These are phyloP conservation scores for Breynia disticha DNA, from an alignment of 441 rosid genomes.

Conservation along the genomic window DNA sequence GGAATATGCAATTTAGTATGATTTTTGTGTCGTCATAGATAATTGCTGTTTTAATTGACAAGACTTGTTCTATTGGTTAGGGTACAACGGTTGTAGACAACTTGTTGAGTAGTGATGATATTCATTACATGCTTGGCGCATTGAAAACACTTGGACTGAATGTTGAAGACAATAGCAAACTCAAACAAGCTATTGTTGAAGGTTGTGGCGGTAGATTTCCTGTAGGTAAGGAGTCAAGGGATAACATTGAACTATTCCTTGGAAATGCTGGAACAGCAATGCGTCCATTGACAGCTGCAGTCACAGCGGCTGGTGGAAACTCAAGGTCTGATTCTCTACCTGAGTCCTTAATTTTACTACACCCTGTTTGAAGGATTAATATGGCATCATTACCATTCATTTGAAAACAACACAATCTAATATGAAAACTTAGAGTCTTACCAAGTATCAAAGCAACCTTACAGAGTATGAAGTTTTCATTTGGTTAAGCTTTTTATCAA, in stretches of 20 bases:
- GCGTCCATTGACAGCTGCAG: constrained; percentile 98
- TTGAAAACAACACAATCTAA: too few species aligned
- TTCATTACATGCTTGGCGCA: constrained; percentile 89
- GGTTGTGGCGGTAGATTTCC: constrained; percentile 88
- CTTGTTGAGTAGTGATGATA: constrained; percentile 82
- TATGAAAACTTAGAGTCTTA: too few species aligned
- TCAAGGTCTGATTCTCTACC: constrained; percentile 77
- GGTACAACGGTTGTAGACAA: constrained; percentile 88
- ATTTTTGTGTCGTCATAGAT: neutral
- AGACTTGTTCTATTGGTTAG: constrained; percentile 21
- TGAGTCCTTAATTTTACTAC: too few species aligned
- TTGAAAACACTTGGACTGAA: constrained; percentile 59
- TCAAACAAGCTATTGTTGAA: constrained; percentile 61
- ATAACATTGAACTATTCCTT: constrained; percentile 68
- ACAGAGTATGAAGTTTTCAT: too few species aligned
- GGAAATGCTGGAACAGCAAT: constrained; percentile 98
- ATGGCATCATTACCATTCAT: too few species aligned
- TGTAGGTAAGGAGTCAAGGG: constrained; percentile 41
- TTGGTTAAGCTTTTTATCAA: too few species aligned
- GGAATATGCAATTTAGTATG: neutral
- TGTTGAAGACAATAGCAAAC: constrained; percentile 49
- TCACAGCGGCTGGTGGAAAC: constrained; percentile 89
- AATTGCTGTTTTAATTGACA: neutral
- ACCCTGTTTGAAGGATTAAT: too few species aligned
- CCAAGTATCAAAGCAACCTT: too few species aligned